phyloP scores from a whole-genome alignment of 169 alveolate genomes.

The Eimeria acervulina region DNA sequence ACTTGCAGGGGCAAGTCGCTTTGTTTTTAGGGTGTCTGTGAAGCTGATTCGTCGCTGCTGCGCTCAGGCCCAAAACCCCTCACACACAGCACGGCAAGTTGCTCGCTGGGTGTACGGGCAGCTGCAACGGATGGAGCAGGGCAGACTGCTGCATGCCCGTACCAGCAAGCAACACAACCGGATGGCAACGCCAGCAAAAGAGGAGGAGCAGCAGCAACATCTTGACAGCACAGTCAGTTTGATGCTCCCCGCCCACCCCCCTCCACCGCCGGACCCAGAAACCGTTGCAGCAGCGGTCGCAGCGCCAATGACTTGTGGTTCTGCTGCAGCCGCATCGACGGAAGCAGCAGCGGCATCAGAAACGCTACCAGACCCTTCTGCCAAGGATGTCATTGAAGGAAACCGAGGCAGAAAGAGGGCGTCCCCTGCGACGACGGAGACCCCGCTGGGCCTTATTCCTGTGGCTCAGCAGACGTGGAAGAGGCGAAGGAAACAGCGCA shows the following conservation, averaged over 20 bases:
- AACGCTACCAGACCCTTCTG: not conserved
- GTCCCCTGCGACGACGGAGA: not conserved
- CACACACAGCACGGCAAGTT: conserved; percentile 61
- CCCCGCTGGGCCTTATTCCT: conserved; percentile 44
- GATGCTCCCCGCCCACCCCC: conserved; percentile 69
- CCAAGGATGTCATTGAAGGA: conserved; percentile 4
- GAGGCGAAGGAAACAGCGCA: conserved; percentile 53
- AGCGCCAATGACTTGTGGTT: not conserved
- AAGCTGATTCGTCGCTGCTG: not conserved
- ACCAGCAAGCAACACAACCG: not conserved
- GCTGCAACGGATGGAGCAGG: conserved; percentile 63
- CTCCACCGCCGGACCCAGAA: conserved; percentile 73
- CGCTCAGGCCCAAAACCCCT: conserved; percentile 54
- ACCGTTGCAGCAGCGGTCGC: conserved; percentile 37
- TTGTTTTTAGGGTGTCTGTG: not conserved
- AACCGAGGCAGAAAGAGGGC: not conserved
- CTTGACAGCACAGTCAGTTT: not conserved
- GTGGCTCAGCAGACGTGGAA: conserved; percentile 70
- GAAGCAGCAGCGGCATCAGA: conserved; percentile 3
- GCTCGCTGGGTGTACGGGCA: conserved; percentile 76
- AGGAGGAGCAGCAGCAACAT: not conserved
- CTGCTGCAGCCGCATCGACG: conserved; percentile 17
- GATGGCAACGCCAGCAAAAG: not conserved
- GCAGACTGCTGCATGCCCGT: conserved; percentile 19
- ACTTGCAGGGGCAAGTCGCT: not conserved